A percentile compares a stretch with the other conserved stretches of the same genome.
These are phyloP conservation scores for Hanseniaspora lachancei DNA, from an alignment of 805 yeast species.

Conservation along the genomic window DNA sequence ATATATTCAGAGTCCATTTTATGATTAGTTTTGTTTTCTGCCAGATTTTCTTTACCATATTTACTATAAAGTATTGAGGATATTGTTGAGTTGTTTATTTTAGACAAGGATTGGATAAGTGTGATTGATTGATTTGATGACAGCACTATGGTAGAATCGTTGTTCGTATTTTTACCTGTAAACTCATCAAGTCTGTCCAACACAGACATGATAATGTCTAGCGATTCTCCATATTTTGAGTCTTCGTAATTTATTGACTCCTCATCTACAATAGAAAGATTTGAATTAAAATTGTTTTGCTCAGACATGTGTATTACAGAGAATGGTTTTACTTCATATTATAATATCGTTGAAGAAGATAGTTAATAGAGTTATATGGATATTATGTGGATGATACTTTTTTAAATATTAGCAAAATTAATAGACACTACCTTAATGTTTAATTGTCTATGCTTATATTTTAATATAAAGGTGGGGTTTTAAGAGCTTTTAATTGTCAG, in stretches of 20 bases:
- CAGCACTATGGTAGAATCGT: neutral
- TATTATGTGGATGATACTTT: too few relatives aligned
- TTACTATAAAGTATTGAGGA: neutral
- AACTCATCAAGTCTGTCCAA: slow-evolving; percentile 11
- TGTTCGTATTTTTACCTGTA: neutral
- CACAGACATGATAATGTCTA: neutral
- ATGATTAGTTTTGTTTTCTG: neutral
- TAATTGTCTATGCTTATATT: too few relatives aligned
- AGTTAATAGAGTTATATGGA: neutral
- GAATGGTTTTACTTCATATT: neutral
- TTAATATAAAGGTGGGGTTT: too few relatives aligned
- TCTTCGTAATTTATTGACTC: neutral
- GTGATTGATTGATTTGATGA: slow-evolving; percentile 11
- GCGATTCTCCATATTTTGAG: neutral
- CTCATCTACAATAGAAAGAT: neutral
- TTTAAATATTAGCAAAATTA: too few relatives aligned
- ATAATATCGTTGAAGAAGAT: neutral
- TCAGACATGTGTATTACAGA: neutral
- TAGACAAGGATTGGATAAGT: slow-evolving; percentile 3
- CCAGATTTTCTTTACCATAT: neutral
- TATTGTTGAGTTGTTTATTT: slow-evolving; percentile 9
- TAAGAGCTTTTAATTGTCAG: too few relatives aligned
- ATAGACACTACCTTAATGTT: too few relatives aligned
- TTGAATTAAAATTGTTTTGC: neutral
- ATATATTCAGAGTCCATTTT: slow-evolving; percentile 12